These are phyloP conservation scores for Rhodomyrtus psidioides DNA, from an alignment of 441 rosid species.

Conservation along the genomic window DNA sequence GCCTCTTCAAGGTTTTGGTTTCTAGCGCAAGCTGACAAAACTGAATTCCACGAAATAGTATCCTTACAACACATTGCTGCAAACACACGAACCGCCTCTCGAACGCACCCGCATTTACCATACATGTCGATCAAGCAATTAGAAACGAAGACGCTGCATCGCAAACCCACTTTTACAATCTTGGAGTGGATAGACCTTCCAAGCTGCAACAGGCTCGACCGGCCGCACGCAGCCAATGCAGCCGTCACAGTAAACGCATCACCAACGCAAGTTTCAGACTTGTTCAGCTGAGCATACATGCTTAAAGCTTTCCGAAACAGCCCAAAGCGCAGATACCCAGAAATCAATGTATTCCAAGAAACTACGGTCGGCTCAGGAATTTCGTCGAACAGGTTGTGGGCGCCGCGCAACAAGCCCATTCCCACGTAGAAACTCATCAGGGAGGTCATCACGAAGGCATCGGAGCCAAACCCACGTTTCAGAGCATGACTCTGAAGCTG, in stretches of 20 bases:
- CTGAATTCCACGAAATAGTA: slow-evolving; percentile 72
- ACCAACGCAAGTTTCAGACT: slow-evolving; percentile 25
- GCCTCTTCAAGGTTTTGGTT: slow-evolving; percentile 48
- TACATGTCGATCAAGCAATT: slow-evolving; percentile 84
- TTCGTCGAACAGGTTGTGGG: slow-evolving; percentile 60
- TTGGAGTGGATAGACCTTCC: slow-evolving; percentile 55
- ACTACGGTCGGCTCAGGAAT: slow-evolving; percentile 64
- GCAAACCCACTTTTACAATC: slow-evolving; percentile 45
- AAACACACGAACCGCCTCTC: slow-evolving; percentile 47
- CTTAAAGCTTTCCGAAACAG: slow-evolving; percentile 31
- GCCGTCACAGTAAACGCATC: slow-evolving; percentile 56
- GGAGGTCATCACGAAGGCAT: slow-evolving; percentile 41
- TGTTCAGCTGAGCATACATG: slow-evolving; percentile 46
- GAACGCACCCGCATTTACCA: slow-evolving; percentile 57
- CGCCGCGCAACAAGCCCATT: slow-evolving; percentile 22
- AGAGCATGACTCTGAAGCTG: slow-evolving; percentile 55
- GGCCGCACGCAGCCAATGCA: slow-evolving; percentile 62
- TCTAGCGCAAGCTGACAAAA: slow-evolving; percentile 63
- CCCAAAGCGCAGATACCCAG: slow-evolving; percentile 49
- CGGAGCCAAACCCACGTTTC: slow-evolving; percentile 51
- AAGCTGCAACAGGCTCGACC: slow-evolving; percentile 18
- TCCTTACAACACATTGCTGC: slow-evolving; percentile 41
- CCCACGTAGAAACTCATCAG: slow-evolving; percentile 36
- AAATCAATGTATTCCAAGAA: slow-evolving; percentile 71
- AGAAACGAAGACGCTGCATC: slow-evolving; percentile 31